Conservation (phyloP, 1,139 yeast species). For the Saccharomycopsis phalli region DNA sequence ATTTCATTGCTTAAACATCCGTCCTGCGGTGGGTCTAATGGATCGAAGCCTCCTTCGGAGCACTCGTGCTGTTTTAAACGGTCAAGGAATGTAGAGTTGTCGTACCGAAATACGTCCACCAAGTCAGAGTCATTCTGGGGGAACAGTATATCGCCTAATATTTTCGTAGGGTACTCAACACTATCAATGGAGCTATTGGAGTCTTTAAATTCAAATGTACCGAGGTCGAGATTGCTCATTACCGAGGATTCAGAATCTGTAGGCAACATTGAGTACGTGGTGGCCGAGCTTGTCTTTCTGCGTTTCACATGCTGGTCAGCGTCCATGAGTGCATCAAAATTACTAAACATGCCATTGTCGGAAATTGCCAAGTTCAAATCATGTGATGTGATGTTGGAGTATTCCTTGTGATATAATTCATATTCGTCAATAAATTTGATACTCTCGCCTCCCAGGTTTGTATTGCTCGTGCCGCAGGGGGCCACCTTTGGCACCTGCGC, state of each 20-base stretch:
- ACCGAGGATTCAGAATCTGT: slow-evolving; percentile 7
- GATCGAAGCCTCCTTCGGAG: background rate
- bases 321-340: background rate
- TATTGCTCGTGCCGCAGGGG: too few species aligned
- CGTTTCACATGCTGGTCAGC: background rate
- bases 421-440: slow-evolving; percentile 2
- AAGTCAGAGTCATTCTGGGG: slow-evolving; percentile 6
- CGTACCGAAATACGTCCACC: slow-evolving; percentile 18
- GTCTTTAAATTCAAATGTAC: background rate
- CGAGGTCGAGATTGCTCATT: slow-evolving; percentile 3
- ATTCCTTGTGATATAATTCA: slow-evolving; percentile 3
- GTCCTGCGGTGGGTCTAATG: background rate
- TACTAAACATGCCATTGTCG: background rate
- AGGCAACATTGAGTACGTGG: background rate
- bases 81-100: slow-evolving; percentile 10
- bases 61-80: slow-evolving; percentile 3
- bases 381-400: slow-evolving; percentile 1
- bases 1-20: background rate
- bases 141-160: background rate
- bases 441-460: too few species aligned
- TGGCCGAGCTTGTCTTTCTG: background rate
- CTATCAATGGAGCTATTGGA: background rate
- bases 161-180: background rate
- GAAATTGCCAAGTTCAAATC: background rate
- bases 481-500: background rate